A percentile compares a stretch with the other conserved stretches of the same genome.
These are phyloP conservation scores for Rhynchospora tenuis DNA, from an alignment of 176 grass and related monocot species.

Conservation along the genomic window DNA sequence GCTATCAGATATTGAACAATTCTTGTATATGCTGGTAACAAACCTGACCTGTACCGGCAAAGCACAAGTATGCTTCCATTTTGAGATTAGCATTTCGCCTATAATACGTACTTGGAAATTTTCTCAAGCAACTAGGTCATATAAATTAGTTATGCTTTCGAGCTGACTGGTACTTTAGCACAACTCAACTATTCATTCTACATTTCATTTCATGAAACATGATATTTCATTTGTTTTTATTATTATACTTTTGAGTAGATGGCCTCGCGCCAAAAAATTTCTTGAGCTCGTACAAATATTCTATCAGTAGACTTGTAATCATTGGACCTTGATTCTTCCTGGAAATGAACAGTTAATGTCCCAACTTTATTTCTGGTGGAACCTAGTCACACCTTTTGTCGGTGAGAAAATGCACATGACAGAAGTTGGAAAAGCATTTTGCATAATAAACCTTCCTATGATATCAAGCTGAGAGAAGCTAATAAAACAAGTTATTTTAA, in stretches of 20 bases:
- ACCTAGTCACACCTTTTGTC: too few species aligned
- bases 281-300: too few species aligned
- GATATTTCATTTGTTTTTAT: neutral
- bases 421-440: neutral
- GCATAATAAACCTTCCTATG: neutral
- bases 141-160: neutral
- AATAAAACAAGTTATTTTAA: conserved; percentile 2
- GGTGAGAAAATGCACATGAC: neutral
- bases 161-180: neutral
- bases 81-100: neutral
- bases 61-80: neutral
- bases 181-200: neutral
- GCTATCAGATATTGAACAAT: neutral
- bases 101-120: neutral
- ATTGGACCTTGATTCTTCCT: too few species aligned
- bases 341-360: too few species aligned
- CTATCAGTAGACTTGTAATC: too few species aligned
- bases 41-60: neutral
- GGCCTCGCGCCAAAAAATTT: too few species aligned
- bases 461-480: neutral
- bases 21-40: neutral
- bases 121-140: neutral
- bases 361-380: too few species aligned
- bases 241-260: neutral
- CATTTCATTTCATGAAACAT: neutral